Evolutionary conservation across 2,329 filamentous ascomycete genomes (phyloP), one percentile per base, ranked within the genome.

Genomic region (Botrytis tulipae): DNA sequence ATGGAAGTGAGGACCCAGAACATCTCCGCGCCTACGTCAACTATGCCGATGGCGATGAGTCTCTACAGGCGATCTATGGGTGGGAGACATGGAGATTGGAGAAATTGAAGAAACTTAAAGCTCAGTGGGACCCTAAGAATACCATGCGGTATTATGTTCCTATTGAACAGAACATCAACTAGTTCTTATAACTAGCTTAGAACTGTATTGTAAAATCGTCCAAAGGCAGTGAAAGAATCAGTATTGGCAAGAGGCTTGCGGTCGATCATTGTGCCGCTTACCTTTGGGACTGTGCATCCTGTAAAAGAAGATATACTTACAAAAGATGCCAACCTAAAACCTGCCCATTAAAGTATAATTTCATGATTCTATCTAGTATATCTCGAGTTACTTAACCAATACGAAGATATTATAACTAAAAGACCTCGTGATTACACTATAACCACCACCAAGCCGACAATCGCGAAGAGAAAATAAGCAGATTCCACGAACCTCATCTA

Each of bases 31-130:
- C 42, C 44, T 87, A 88, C 71, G 81, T 87, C 65, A 88, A 88
- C 78, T 88, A 87, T 75, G 86, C 85, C 0, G 82, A 82, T 66
- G 86, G 86, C 0, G 80, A 84, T 5, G 86, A 88, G 80, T 76
- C 78, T 3, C 75, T 80, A 0, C 74, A 80, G 67, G 78, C 80
- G 4, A 81, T 83, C 80, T 88, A 89, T 76, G 86, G 86, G 20
- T 80, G 80, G 68, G 87, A 87, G 73, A 70, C 77, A 60, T 87
- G 86, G 85, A 82, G 87, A 29, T 80, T 85, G 75, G 78, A 84
- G 70, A 84, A 82, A 72, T 78, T 88, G 76, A 80, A 78, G 74
- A 76, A 74, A 18, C 74, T 88, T 77, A 88, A 88, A 82, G 74
- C 78, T 44, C 83, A 83, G 76, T 87, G 86, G 74, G 86, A 88